Conservation (phyloP, 208 protist species). For the Acanthamoeba royreba region DNA sequence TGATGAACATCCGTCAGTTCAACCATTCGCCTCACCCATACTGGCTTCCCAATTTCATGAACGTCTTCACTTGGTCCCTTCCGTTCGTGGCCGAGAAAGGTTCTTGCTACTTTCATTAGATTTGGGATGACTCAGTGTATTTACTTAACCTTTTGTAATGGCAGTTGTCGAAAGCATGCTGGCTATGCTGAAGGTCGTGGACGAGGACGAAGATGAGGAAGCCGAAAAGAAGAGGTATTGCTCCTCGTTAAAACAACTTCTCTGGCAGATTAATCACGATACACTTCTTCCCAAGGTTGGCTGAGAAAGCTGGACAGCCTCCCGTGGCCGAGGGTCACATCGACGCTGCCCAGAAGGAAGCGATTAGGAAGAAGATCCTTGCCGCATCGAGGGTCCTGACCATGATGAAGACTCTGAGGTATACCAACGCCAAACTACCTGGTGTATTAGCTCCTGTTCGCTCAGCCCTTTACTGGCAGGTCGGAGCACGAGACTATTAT, state of each 20-base stretch:
- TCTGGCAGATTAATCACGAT: background rate
- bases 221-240: background rate
- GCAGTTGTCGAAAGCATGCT: constrained; percentile 85
- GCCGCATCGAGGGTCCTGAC: background rate
- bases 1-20: constrained; percentile 97
- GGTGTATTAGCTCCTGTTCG: background rate
- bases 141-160: background rate
- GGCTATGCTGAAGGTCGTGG: constrained; percentile 82
- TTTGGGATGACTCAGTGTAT: background rate
- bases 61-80: constrained; percentile 95
- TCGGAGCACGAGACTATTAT: constrained; percentile 78
- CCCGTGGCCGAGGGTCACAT: background rate
- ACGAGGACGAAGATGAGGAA: constrained; percentile 74
- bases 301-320: background rate
- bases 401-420: constrained; percentile 42
- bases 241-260: background rate
- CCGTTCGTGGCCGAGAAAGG: constrained; percentile 95
- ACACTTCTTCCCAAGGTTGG: background rate
- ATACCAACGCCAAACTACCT: background rate
- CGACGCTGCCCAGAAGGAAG: constrained; percentile 59
- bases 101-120: background rate
- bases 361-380: constrained; percentile 77
- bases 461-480: background rate
- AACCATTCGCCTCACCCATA: constrained; percentile 93
- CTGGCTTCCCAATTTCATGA: constrained; percentile 97